Evolutionary conservation across 78 protist species (phyloP).

Genomic region (Tieghemostelium lacteum): DNA sequence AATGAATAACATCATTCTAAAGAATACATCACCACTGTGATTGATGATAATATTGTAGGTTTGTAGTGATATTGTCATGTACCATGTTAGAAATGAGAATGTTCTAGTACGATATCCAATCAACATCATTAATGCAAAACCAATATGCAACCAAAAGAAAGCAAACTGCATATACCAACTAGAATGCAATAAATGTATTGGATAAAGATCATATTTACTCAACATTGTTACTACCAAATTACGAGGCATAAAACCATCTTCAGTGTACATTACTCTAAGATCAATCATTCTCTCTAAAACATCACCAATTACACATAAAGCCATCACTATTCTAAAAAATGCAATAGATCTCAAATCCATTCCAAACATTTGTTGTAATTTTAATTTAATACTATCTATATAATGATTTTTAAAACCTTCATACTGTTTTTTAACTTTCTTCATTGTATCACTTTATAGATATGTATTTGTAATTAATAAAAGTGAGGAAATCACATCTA

Average conservation of each 20-base stretch:
- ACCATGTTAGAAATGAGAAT: constrained; percentile 38
- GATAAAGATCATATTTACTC: constrained; percentile 16
- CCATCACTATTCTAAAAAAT: constrained; percentile 29
- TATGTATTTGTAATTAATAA: too few relatives aligned
- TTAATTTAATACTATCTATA: not conserved
- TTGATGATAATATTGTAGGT: constrained; percentile 35
- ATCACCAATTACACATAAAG: constrained; percentile 70
- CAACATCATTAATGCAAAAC: constrained; percentile 43
- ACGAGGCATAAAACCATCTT: constrained; percentile 47
- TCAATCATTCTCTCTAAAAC: constrained; percentile 35
- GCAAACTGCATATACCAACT: not conserved
- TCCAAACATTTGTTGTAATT: constrained; percentile 24
- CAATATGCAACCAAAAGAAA: constrained; percentile 14
- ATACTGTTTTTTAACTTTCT: too few relatives aligned
- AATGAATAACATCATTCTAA: constrained; percentile 62
- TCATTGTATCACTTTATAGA: too few relatives aligned
- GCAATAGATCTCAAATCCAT: constrained; percentile 46
- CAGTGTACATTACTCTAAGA: constrained; percentile 32
- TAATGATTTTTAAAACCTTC: too few relatives aligned
- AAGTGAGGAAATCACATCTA: too few relatives aligned
- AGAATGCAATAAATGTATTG: constrained; percentile 39
- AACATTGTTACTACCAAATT: not conserved
- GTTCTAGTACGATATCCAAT: constrained; percentile 67
- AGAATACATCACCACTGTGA: constrained; percentile 80
- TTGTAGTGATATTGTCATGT: constrained; percentile 50